Percentiles rank a stretch among this genome's conserved stretches.
Conservation (phyloP, 306 rosid genomes). For the Argentina anserina region DNA sequence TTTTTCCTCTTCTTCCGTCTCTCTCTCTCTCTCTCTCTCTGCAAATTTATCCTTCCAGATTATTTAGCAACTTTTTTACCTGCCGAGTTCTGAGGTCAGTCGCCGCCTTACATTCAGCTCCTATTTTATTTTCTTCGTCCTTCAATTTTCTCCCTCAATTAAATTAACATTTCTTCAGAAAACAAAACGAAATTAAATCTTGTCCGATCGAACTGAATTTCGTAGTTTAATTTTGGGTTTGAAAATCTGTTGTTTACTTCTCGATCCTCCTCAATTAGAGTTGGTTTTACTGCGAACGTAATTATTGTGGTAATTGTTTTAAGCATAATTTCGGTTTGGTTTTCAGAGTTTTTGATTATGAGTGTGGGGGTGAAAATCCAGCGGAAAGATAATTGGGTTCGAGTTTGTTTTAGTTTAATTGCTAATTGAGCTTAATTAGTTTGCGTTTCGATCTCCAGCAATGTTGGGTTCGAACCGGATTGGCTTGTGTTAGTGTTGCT, state of each 20-base stretch:
- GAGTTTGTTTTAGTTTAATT: not conserved
- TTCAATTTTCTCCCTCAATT: not conserved
- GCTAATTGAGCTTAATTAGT: not conserved
- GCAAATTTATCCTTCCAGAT: constrained; percentile 18
- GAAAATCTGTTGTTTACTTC: not conserved
- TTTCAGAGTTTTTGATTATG: constrained; percentile 13
- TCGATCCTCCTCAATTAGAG: constrained; percentile 27
- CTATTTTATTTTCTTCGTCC: not conserved
- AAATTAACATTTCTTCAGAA: not conserved
- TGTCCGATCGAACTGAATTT: constrained; percentile 38
- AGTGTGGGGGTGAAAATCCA: not conserved
- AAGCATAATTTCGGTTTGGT: constrained; percentile 25
- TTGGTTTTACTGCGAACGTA: constrained; percentile 10
- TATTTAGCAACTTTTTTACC: constrained; percentile 16
- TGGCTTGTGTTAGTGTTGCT: constrained; percentile 3
- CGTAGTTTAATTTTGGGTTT: not conserved
- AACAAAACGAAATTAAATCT: not conserved
- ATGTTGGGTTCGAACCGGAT: constrained; percentile 1
- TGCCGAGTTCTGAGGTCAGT: constrained; percentile 54
- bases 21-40: constrained; percentile 9
- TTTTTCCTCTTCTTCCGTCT: not conserved
- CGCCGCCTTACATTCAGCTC: constrained; percentile 23
- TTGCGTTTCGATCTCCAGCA: constrained; percentile 6
- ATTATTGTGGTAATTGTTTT: constrained; percentile 2
- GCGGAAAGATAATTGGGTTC: not conserved